Conservation (phyloP, 2,329 filamentous ascomycete genomes). For the Ascochyta fabae region DNA sequence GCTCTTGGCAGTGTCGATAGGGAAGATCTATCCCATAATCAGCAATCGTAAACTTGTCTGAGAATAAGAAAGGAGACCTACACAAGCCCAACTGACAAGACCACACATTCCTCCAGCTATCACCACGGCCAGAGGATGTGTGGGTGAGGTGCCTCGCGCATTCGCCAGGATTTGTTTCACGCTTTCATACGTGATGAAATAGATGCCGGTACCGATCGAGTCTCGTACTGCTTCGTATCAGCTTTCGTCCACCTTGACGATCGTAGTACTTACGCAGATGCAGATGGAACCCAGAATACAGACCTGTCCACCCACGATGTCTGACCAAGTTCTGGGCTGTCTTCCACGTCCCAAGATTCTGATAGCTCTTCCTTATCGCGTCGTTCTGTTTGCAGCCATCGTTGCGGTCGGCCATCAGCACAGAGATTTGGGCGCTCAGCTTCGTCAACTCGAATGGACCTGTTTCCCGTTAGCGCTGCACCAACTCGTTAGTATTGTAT, state of each 20-base stretch:
- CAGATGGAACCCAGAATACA: constrained; percentile 81
- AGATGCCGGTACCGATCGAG: constrained; percentile 81
- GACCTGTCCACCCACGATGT: constrained; percentile 72
- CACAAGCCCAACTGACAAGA: constrained; percentile 82
- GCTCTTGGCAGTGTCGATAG: constrained; percentile 82
- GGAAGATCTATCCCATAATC: constrained; percentile 54
- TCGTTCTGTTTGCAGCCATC: constrained; percentile 50
- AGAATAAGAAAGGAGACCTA: constrained; percentile 51
- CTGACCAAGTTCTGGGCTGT: constrained; percentile 79
- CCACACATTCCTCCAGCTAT: constrained; percentile 81
- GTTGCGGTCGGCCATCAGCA: constrained; percentile 72
- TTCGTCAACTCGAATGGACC: constrained; percentile 90
- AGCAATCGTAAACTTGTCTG: constrained; percentile 1
- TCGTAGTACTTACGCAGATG: constrained; percentile 69
- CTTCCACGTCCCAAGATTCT: constrained; percentile 77
- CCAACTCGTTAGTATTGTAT: neutral
- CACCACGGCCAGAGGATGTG: constrained; percentile 78
- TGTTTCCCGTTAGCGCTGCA: constrained; percentile 40
- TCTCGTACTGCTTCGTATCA: constrained; percentile 69
- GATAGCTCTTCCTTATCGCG: constrained; percentile 63
- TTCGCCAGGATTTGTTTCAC: constrained; percentile 82
- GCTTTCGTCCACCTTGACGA: neutral
- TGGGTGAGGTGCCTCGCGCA: constrained; percentile 74
- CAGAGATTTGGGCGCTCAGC: constrained; percentile 83
- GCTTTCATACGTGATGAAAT: constrained; percentile 90